A percentile compares a stretch with the other conserved stretches of the same genome.
Conservation (phyloP, 140 eudicot genomes). For the Flaveria floridana region DNA sequence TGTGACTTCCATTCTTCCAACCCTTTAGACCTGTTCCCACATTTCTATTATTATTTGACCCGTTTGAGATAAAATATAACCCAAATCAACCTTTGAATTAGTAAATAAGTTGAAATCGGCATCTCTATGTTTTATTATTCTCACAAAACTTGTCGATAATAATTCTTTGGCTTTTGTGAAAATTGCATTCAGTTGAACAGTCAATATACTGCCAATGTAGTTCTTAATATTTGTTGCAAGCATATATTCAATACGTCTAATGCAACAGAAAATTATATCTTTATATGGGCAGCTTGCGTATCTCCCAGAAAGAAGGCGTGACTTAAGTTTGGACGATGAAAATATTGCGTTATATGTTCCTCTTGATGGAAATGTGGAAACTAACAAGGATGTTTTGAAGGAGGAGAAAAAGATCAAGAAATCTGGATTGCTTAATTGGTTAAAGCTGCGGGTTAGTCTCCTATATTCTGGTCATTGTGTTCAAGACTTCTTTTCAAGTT, state of each 20-base stretch:
- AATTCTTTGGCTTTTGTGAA: conserved; percentile 11
- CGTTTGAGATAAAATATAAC: neutral
- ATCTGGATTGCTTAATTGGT: conserved; percentile 83
- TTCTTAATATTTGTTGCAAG: conserved; percentile 7
- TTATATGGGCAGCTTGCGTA: conserved; percentile 67
- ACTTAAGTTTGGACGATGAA: conserved; percentile 75
- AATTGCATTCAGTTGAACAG: conserved; percentile 16
- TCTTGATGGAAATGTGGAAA: conserved; percentile 60
- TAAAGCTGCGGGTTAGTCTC: conserved; percentile 67
- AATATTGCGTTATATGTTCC: conserved; percentile 58
- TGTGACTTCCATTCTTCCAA: neutral
- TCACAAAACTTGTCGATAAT: neutral
- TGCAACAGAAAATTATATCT: conserved; percentile 3
- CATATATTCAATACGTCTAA: conserved; percentile 9
- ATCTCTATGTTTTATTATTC: conserved; percentile 11
- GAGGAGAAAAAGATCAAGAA: conserved; percentile 75
- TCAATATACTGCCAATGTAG: neutral
- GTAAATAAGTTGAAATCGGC: neutral
- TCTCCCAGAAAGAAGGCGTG: conserved; percentile 84
- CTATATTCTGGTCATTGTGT: conserved; percentile 11
- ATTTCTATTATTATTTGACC: neutral
- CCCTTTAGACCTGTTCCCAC: neutral
- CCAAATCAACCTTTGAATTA: neutral
- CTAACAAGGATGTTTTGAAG: conserved; percentile 45
- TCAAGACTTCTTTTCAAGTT: neutral